Base-by-base conservation (phyloP, 306 rosid genomes). In the Pyrus betulifolia region DNA sequence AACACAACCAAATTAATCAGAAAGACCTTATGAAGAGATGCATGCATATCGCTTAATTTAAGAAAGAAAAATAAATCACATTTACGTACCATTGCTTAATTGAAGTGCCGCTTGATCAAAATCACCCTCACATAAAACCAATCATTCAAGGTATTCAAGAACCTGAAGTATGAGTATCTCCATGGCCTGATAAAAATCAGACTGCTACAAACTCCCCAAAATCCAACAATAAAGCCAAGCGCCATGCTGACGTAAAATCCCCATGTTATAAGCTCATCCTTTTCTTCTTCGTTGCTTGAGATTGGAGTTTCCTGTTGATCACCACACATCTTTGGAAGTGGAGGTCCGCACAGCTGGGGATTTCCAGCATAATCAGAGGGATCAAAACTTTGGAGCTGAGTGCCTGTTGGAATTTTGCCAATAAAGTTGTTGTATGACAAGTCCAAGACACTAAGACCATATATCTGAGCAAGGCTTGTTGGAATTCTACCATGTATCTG, bases 191-290 rank as follows among this genome's bases (percentile, higher is more conserved):
- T 76, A 2, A 76, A 8, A 2, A 74, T 1, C 44, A 85, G 65
- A 64, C 75, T 63, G 9, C 80, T 79, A 57, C 81, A 80, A 25
- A 82, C 76, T 65, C 74, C 86, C 84, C 69, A 80, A 55, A 55
- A 85, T 80, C 84, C 87, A 80, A 51, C 21, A 14, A 3, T 23
- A 33, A 71, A 71, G 25, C 66, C 65, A n/a, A 71, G 2, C 4
- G 5, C 76, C 59, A 86, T 59, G 74, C 82, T 33, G 0, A 71
- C 33, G 52, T 54, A 71, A 21, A 79, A 81, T 3, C 81, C 86
- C 4, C 13, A 8, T n/a, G 31, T 63, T 28, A 67, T 69, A 4
- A 72, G 57, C 1, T 58, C 40, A 27, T 62, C 40, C 38, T 62
- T 30, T 0, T 61, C 67, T 1, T 27, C 40, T 3, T 60, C 11